Base-by-base conservation (phyloP, 1,284 basidiomycete species). In the Ustilago xerochloae region DNA sequence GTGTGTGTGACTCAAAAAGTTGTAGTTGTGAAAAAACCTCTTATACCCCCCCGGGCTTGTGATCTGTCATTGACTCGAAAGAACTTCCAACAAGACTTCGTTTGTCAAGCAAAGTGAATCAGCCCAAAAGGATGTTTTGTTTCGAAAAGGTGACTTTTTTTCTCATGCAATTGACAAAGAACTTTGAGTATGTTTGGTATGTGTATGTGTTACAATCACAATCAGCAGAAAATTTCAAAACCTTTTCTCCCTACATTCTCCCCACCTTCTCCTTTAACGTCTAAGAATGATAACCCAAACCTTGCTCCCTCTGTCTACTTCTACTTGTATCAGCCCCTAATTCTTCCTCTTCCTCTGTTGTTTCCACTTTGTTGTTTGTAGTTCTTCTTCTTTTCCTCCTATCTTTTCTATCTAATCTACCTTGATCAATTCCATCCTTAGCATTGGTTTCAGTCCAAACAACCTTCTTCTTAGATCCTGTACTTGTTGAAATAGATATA, bases 211-310 rank as follows among this genome's bases (percentile, higher is more conserved):
- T n/a, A n/a, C n/a, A n/a, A n/a, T n/a, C n/a, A n/a, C n/a, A n/a
- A n/a, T n/a, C n/a, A n/a, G n/a, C n/a, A n/a, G n/a, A n/a, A 36
- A 36, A 5, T 36, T 36, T 4, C 18, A 16, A n/a, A 36, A 15
- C 12, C 35, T 36, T 43, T 22, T 22, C 20, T 24, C n/a, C n/a
- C n/a, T n/a, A n/a, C n/a, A n/a, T n/a, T n/a, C n/a, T n/a, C n/a
- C n/a, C n/a, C n/a, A n/a, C n/a, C n/a, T n/a, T n/a, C n/a, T 24
- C 24, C 15, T 15, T 28, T 6, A 26, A 16, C 15, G 50, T 28
- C 12, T n/a, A 65, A 22, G 56, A 65, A 39, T 65, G 63, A 30
- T 65, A 65, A n/a, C 22, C 38, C 15, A 33, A 13, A 29, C 41
- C 16, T 13, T n/a, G 3, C 12, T 12, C n/a, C 33, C 16, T n/a